Evolutionary conservation across 23 red algal genomes (phyloP), one percentile per base, ranked within the genome.

Genomic region (Agarophyton chilense): DNA sequence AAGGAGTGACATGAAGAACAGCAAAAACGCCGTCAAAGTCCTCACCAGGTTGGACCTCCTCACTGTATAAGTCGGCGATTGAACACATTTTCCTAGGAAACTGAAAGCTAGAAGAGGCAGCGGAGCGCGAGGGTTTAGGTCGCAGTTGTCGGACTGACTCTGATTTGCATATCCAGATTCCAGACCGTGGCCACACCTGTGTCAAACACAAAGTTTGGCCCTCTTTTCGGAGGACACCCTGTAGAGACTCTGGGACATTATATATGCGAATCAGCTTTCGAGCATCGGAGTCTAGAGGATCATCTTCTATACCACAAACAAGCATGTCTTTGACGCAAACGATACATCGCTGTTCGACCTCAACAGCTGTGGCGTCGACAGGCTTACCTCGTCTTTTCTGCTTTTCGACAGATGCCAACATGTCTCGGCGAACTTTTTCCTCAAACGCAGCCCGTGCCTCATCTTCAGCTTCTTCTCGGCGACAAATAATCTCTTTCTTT

Each of bases 261-360:
- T 82, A 91, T 25, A 91, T 82, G 77, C 77, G 76, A 70, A 91
- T 75, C 55, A 91, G 50, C 24, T 91, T 91, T 36, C 76, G 70
- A 7, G 77, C 76, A 46, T 22, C 29, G 11, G 6, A 10, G 29
- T 63, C 67, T 4, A 31, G 28, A 19, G 70, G 52, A 89, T 89
- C 85, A 35, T 89, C 85, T n/a, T 47, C 67, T 16, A 72, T 26
- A 17, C 88, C 88, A 41, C 75, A 72, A 16, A 91, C 76, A 10
- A 82, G 74, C 39, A 91, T 26, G 14, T 91, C 76, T 35, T 73
- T 72, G 44, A 81, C 61, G 39, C 57, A 63, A 22, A 44, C 68
- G 26, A 91, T 76, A 42, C 41, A 52, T 32, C 88, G 74, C 32
- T 50, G 32, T 45, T 44, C 44, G 32, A 57, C 40, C 50, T 52